Evolutionary conservation across 495 filamentous ascomycete genomes (phyloP).

Genomic region (Trichoderma parareesei): DNA sequence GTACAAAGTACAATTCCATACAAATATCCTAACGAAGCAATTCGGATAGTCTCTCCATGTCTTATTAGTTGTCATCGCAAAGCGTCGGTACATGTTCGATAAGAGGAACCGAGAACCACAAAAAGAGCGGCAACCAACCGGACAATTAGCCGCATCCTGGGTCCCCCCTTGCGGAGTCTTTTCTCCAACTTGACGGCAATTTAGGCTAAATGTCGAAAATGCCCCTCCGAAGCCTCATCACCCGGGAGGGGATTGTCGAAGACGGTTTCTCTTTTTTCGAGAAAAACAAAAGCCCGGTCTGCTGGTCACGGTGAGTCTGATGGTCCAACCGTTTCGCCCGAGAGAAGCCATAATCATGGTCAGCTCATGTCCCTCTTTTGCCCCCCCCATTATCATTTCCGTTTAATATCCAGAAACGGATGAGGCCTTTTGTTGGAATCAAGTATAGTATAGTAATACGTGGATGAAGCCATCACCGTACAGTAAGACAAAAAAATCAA

Average conservation of each 20-base stretch:
- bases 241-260: neutral
- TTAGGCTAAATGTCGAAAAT: neutral
- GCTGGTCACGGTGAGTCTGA: neutral
- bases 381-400: no score
- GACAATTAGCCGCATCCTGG: conserved; percentile 9
- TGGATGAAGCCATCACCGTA: no score
- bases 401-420: no score
- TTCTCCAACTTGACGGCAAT: neutral
- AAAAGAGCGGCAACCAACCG: conserved; percentile 4
- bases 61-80: no score
- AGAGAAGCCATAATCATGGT: no score
- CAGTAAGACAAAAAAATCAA: no score
- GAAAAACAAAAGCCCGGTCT: no score
- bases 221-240: neutral
- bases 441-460: no score
- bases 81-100: neutral
- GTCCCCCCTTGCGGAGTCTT: neutral
- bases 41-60: no score
- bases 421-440: no score
- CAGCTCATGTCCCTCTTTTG: no score
- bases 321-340: conserved; percentile 10
- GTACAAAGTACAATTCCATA: neutral
- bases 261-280: neutral
- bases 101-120: neutral
- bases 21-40: no score